Evolutionary conservation across 495 filamentous ascomycete genomes (phyloP), one percentile per base, ranked within the genome.

Genomic region (Aspergillus bertholletiae): DNA sequence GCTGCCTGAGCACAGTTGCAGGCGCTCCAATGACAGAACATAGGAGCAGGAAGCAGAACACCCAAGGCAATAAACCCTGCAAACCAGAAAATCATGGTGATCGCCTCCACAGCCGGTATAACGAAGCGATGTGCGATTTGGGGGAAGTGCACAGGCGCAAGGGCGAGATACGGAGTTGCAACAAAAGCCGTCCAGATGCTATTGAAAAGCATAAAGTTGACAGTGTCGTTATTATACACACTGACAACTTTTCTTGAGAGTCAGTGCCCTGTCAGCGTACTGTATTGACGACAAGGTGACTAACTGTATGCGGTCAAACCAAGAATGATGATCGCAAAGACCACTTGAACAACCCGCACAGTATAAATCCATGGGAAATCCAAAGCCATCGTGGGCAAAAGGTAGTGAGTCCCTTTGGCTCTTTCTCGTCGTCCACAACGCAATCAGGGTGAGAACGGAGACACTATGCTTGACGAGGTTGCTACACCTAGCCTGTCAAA

Each of bases 71-170:
- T 84, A 55, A 88, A 88, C 23, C 89, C 89, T 0, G 85, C 84
- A 65, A 96, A 91, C 91, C 91, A 95, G 76, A 93, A 92, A 34
- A 92, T 78, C 76, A 83, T 85, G n/a, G 89, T 92, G 12, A 93
- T 44, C 41, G 72, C 71, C 56, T 92, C 87, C 27, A 87, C 71
- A n/a, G 60, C 84, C 8, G 88, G 75, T 5, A 91, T 79, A 34
- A 71, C 80, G 24, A 82, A 76, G n/a, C 74, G 79, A 69, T 88
- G 82, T 53, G 79, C 78, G 13, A 83, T 56, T 41, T 67, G 71
- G 1, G 83, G 76, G 61, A 82, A 76, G 65, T 80, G 83, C 24
- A 78, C 68, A 0, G 88, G 88, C 6, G 80, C 75, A 13, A 90
- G 46, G 54, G 78, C 72, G 50, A 94, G 77, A 70, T 89, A 92